These are phyloP conservation scores for Fusarium nurragi DNA, from an alignment of 2,329 filamentous ascomycete genomes.

Conservation along the genomic window DNA sequence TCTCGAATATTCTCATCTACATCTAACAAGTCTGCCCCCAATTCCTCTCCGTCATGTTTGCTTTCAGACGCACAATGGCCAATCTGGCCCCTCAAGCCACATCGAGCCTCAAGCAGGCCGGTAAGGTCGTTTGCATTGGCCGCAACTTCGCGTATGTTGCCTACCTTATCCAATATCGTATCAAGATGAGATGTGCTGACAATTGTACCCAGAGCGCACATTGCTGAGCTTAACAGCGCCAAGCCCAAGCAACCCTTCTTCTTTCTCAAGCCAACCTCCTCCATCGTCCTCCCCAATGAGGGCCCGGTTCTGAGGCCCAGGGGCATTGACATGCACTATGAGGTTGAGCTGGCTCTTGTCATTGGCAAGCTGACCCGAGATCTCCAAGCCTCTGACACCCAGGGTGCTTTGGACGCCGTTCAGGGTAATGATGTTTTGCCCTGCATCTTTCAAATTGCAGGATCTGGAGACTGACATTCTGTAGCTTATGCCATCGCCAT, in stretches of 20 bases:
- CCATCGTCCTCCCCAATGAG: conserved; percentile 80
- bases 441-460: not conserved
- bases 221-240: conserved; percentile 87
- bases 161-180: not conserved
- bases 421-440: conserved; percentile 64
- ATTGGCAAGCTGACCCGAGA: conserved; percentile 85
- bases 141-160: conserved; percentile 88
- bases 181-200: conserved; percentile 19
- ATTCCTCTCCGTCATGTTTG: conserved; percentile 47
- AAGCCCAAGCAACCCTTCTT: conserved; percentile 97
- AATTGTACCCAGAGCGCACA: conserved; percentile 75
- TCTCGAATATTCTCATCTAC: not conserved
- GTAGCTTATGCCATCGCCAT: conserved; percentile 88
- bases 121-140: conserved; percentile 91
- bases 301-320: conserved; percentile 84
- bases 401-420: conserved; percentile 83
- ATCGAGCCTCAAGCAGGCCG: conserved; percentile 60
- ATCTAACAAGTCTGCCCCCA: not conserved
- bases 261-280: conserved; percentile 94
- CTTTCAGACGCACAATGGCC: conserved; percentile 51
- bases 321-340: conserved; percentile 89
- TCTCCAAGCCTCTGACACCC: conserved; percentile 75
- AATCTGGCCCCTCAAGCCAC: conserved; percentile 55
- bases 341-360: conserved; percentile 91
- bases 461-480: conserved; percentile 4